Evolutionary conservation across 805 yeast species (phyloP), one percentile per base, ranked within the genome.

Genomic region (Yarrowia divulgata): DNA sequence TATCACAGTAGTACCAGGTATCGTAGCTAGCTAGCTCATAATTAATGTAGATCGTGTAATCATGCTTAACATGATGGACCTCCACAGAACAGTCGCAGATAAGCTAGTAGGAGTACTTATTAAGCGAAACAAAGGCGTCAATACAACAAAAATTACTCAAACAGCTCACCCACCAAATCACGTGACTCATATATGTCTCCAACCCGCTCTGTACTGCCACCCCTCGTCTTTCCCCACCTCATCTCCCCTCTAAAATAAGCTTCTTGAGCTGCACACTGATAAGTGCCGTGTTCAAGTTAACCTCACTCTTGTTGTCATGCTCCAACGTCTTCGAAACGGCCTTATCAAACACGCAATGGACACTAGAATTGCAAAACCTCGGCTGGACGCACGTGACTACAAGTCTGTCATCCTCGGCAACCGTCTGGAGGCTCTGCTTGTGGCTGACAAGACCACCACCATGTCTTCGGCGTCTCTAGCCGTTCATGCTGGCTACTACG

Each of bases 401-500:
- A 84, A 92, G 49, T 79, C 87, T 55, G 81, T 94, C 72, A 81
- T 79, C 45, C 82, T 94, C 13, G 82, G 85, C 1, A 93, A 93
- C 78, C 94, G 95, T 0, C 79, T 93, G 1, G 78, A 83, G 40
- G 85, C 87, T 0, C 79, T 94, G 1, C 75, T 95, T 19, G 84
- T 95, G 12, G 90, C 92, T 1, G 97, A 94, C 73, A 88, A 93
- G 0, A 78, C 87, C 0, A 85, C 86, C 16, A 87, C 85, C 54
- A 72, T 83, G n/a, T 88, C 90, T 2, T 84, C 95, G 0, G 88
- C 90, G 18, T 87, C 97, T 0, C 74, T 94, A 4, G 85, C 91
- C 43, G 91, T 93, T 0, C 88, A 88, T 4, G 81, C 91, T 0
- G 99, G 99, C 9, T 88, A 97, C 1, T 88, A 87, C 74, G 83